These are phyloP conservation scores for Metarhizium sp. DNA, from an alignment of 2,329 filamentous ascomycete species.

Conservation along the genomic window DNA sequence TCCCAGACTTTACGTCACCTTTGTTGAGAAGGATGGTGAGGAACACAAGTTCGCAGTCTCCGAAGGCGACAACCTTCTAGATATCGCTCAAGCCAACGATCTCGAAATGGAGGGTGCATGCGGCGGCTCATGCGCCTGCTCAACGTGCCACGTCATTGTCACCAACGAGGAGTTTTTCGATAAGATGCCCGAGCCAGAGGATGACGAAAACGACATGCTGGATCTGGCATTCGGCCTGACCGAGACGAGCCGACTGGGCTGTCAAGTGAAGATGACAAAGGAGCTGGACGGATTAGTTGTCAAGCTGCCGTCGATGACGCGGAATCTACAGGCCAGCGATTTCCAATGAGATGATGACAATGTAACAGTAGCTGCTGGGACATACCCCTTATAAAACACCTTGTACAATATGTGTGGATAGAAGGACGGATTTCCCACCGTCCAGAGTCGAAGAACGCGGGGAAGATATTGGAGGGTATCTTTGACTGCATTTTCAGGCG, in stretches of 20 bases:
- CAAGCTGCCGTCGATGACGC: slow-evolving; percentile 82
- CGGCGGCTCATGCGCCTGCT: slow-evolving; percentile 87
- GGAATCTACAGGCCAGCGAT: slow-evolving; percentile 92
- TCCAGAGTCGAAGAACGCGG: neutral
- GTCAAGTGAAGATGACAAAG: slow-evolving; percentile 85
- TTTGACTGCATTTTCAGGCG: slow-evolving; percentile 8
- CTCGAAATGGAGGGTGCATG: slow-evolving; percentile 98
- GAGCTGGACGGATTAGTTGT: slow-evolving; percentile 82
- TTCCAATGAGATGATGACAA: slow-evolving; percentile 40
- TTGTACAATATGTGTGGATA: slow-evolving; percentile 5
- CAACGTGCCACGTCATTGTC: slow-evolving; percentile 86
- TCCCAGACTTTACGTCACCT: slow-evolving; percentile 72
- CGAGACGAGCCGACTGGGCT: slow-evolving; percentile 75
- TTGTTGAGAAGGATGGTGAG: slow-evolving; percentile 82
- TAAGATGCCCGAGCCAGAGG: slow-evolving; percentile 66
- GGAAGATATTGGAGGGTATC: slow-evolving; percentile 5
- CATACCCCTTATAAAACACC: neutral
- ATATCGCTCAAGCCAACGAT: slow-evolving; percentile 90
- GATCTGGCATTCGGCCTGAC: slow-evolving; percentile 85
- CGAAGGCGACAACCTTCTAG: slow-evolving; percentile 84
- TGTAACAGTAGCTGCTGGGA: neutral
- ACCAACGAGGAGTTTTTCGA: slow-evolving; percentile 64
- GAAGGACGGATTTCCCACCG: neutral
- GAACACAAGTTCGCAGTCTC: slow-evolving; percentile 69
- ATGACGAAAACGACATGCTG: slow-evolving; percentile 84